Evolutionary conservation across 1,284 basidiomycete genomes (phyloP).

Genomic region (Tilletia horrida): DNA sequence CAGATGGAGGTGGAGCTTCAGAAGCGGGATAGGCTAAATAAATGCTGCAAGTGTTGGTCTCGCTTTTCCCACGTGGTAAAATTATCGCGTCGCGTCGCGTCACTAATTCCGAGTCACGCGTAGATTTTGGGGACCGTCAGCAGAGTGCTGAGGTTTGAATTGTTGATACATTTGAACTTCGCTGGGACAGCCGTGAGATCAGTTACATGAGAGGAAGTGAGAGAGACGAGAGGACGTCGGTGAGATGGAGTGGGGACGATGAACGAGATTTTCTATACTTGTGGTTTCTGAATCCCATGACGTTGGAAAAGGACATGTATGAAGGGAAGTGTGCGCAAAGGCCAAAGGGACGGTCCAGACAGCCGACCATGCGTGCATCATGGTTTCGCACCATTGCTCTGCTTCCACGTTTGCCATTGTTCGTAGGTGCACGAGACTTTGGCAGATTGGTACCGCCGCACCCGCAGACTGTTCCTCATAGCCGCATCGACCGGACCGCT

Average conservation of each 20-base stretch:
- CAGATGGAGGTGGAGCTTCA: too few species aligned
- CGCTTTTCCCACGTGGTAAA: not conserved
- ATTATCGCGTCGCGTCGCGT: not conserved
- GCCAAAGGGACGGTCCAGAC: too few species aligned
- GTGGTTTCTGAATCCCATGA: too few species aligned
- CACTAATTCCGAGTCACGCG: not conserved
- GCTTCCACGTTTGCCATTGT: constrained; percentile 60
- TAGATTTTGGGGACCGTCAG: not conserved
- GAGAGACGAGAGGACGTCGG: too few species aligned
- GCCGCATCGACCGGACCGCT: constrained; percentile 76
- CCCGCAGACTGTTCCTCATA: constrained; percentile 69
- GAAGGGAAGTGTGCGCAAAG: too few species aligned
- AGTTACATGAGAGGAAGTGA: too few species aligned
- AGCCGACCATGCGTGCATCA: too few species aligned
- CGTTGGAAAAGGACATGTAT: too few species aligned
- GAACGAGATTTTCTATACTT: too few species aligned
- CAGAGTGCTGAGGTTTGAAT: not conserved
- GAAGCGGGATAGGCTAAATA: not conserved
- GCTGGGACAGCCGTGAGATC: too few species aligned
- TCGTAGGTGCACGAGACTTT: constrained; percentile 70
- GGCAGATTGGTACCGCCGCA: constrained; percentile 81
- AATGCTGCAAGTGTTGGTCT: constrained; percentile 13
- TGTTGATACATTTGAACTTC: not conserved
- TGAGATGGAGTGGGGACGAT: too few species aligned
- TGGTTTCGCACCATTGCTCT: too few species aligned